Evolutionary conservation across 257 asterid genomes (phyloP).

Genomic region (Solanum bulbocastanum): DNA sequence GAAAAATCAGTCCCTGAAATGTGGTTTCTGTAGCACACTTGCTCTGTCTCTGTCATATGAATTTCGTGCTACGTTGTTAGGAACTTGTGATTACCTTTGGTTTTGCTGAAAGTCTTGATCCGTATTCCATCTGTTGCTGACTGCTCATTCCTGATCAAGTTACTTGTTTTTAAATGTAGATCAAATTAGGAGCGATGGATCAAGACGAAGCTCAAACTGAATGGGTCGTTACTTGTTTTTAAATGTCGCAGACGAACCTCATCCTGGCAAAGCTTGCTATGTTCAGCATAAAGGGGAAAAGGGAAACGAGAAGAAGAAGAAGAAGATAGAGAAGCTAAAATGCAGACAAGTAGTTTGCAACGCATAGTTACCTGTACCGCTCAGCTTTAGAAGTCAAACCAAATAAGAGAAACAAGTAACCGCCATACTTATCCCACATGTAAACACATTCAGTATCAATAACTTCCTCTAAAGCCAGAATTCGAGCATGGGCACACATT

Average conservation of each 20-base stretch:
- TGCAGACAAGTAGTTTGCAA: neutral
- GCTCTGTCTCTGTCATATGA: neutral
- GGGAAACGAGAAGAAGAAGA: neutral
- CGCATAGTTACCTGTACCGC: slow-evolving; percentile 70
- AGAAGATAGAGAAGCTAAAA: neutral
- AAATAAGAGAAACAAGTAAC: slow-evolving; percentile 92
- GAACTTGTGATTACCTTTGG: neutral
- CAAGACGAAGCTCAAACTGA: slow-evolving; percentile 74
- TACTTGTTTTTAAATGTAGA: slow-evolving; percentile 17
- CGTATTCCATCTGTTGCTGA: neutral
- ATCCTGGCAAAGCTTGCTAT: slow-evolving; percentile 43
- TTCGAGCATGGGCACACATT: slow-evolving; percentile 98
- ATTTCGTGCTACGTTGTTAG: neutral
- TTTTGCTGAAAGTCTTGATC: slow-evolving; percentile 1
- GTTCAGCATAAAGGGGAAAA: neutral
- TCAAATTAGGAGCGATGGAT: slow-evolving; percentile 73
- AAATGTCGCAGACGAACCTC: slow-evolving; percentile 78
- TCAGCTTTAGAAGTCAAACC: slow-evolving; percentile 99
- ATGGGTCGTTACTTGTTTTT: slow-evolving; percentile 19
- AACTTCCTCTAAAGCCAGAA: slow-evolving; percentile 94
- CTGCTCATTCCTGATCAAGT: neutral
- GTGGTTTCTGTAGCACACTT: neutral
- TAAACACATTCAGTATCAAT: slow-evolving; percentile 99
- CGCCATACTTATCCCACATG: slow-evolving; percentile 99
- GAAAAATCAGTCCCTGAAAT: neutral